These are phyloP conservation scores for Phycomyces blakesleeanus DNA, from an alignment of 192 early-diverging fungal genomes.

Conservation along the genomic window DNA sequence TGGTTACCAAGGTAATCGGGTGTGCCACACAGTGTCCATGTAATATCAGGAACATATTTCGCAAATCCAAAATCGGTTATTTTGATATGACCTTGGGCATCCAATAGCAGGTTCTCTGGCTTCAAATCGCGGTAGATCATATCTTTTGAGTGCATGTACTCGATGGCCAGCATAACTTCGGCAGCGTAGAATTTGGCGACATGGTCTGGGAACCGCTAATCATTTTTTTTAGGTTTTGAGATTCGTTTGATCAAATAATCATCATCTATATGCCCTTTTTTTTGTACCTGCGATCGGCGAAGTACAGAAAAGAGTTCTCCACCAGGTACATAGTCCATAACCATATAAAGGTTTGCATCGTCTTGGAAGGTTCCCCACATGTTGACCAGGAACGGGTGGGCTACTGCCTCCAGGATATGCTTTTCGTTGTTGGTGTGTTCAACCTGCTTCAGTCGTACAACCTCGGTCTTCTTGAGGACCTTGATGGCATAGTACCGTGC, in stretches of 20 bases:
- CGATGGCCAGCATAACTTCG: constrained; percentile 71
- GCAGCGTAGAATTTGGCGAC: constrained; percentile 73
- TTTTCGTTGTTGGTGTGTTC: constrained; percentile 99
- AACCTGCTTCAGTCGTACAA: constrained; percentile 94
- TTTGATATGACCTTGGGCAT: constrained; percentile 76
- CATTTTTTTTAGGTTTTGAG: neutral
- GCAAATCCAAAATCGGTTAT: constrained; percentile 88
- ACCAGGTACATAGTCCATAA: constrained; percentile 96
- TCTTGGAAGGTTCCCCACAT: constrained; percentile 95
- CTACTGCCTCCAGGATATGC: constrained; percentile 83
- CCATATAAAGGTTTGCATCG: constrained; percentile 87
- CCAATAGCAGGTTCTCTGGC: constrained; percentile 75
- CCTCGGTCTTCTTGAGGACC: constrained; percentile 91
- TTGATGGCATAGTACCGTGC: constrained; percentile 95
- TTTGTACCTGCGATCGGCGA: constrained; percentile 66
- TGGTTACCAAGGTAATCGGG: constrained; percentile 61
- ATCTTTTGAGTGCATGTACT: constrained; percentile 73
- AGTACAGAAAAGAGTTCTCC: constrained; percentile 86
- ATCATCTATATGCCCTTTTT: neutral
- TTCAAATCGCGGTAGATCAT: constrained; percentile 82
- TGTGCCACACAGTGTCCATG: constrained; percentile 85
- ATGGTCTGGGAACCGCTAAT: constrained; percentile 64
- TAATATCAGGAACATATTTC: constrained; percentile 77
- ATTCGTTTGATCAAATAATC: too few relatives aligned
- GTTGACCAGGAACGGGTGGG: constrained; percentile 88